Conservation (phyloP, 1,139 yeast genomes). For the Diutina siamensis region DNA sequence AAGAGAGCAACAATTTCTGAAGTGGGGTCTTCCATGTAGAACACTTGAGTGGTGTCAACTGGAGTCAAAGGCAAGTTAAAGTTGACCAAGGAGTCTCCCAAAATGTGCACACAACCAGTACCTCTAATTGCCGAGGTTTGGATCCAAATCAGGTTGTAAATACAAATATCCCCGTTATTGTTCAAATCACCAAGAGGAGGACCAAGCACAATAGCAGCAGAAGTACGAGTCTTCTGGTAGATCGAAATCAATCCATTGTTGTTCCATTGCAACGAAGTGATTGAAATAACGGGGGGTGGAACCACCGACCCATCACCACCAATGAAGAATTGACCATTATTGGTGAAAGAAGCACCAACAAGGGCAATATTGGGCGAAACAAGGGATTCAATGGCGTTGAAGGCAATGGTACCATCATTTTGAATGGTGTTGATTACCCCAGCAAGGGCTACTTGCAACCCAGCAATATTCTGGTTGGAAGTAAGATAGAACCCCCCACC, state of each 20-base stretch:
- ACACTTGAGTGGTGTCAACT: not conserved
- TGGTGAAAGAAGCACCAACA: conserved; percentile 4
- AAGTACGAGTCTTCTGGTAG: not conserved
- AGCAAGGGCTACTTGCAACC: not conserved
- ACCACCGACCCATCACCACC: not conserved
- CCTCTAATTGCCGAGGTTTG: not conserved
- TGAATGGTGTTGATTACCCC: not conserved
- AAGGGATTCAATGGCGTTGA: not conserved
- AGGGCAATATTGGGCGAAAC: not conserved
- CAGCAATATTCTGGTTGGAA: not conserved
- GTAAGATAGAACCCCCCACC: conserved; percentile 3
- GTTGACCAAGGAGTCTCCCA: conserved; percentile 1
- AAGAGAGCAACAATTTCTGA: not conserved
- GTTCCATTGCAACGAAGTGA: not conserved
- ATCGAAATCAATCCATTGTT: conserved; percentile 1
- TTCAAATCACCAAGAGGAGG: conserved; percentile 2
- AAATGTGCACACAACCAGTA: conserved; percentile 3
- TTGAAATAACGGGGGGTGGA: not conserved
- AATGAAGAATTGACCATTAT: conserved; percentile 2
- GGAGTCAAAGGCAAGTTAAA: conserved; percentile 5
- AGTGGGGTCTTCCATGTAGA: conserved; percentile 1
- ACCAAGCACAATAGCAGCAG: not conserved
- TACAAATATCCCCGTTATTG: conserved; percentile 3
- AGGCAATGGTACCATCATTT: not conserved
- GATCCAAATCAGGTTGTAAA: not conserved